These are phyloP conservation scores for Saturnispora diversa DNA, from an alignment of 805 yeast species.

Conservation along the genomic window DNA sequence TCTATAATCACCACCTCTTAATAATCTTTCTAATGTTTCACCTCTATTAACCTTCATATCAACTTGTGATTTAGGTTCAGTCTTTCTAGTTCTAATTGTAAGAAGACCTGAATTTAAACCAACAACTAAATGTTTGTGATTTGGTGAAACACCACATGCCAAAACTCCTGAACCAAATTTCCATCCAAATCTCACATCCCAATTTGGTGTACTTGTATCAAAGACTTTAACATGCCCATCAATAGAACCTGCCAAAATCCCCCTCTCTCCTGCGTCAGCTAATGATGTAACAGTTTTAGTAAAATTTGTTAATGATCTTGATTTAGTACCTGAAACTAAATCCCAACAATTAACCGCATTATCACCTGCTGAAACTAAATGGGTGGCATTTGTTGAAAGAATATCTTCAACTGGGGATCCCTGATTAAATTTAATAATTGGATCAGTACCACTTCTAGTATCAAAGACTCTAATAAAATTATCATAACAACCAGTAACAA, in stretches of 20 bases:
- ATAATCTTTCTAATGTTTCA: constrained; percentile 67
- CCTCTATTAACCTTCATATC: constrained; percentile 28
- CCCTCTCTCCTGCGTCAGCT: constrained; percentile 62
- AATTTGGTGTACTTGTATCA: constrained; percentile 60
- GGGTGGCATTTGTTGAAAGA: constrained; percentile 64
- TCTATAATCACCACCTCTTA: constrained; percentile 83
- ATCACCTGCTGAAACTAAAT: constrained; percentile 72
- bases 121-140: constrained; percentile 79
- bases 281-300: constrained; percentile 89
- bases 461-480: constrained; percentile 80
- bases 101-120: constrained; percentile 87
- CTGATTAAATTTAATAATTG: constrained; percentile 63
- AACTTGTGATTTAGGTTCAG: constrained; percentile 42
- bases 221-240: constrained; percentile 97
- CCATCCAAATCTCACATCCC: constrained; percentile 96
- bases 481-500: constrained; percentile 94
- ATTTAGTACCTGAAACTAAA: constrained; percentile 62
- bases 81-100: constrained; percentile 80
- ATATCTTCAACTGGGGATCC: constrained; percentile 80
- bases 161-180: constrained; percentile 91
- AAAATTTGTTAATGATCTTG: constrained; percentile 74
- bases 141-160: constrained; percentile 83
- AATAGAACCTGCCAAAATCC: constrained; percentile 86
- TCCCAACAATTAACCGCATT: constrained; percentile 88
- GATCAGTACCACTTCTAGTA: constrained; percentile 48